A percentile compares a stretch with the other conserved stretches of the same genome.
These are phyloP conservation scores for Trichoderma atrobrunneum DNA, from an alignment of 2,329 filamentous ascomycete species.

Conservation along the genomic window DNA sequence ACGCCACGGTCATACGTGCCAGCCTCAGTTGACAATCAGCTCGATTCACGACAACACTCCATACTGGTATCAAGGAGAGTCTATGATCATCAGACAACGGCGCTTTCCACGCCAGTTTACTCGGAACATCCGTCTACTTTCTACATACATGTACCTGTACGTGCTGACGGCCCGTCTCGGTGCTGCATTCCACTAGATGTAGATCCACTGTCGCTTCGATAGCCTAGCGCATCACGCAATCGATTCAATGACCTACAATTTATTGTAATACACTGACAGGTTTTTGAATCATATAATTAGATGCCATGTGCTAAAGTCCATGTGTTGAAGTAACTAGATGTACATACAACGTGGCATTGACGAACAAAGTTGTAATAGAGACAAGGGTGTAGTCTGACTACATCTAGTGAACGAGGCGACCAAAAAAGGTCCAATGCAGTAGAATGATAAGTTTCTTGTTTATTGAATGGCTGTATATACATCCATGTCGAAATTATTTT, in stretches of 20 bases:
- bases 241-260: neutral
- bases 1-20: neutral
- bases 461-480: neutral
- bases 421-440: too few relatives aligned
- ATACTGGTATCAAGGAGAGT: neutral
- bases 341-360: neutral
- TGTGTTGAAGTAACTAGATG: neutral
- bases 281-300: neutral
- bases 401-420: neutral
- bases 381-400: neutral
- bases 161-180: neutral
- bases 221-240: constrained; percentile 8
- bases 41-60: neutral
- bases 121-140: neutral
- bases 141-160: neutral
- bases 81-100: neutral
- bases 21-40: neutral
- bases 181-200: neutral
- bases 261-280: neutral
- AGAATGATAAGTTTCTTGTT: neutral
- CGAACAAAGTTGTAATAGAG: neutral
- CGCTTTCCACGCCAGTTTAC: too few relatives aligned
- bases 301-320: neutral
- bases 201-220: constrained; percentile 4
- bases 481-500: neutral